These are phyloP conservation scores for Diaporthe sp. DNA, from an alignment of 2,329 filamentous ascomycete genomes.

Conservation along the genomic window DNA sequence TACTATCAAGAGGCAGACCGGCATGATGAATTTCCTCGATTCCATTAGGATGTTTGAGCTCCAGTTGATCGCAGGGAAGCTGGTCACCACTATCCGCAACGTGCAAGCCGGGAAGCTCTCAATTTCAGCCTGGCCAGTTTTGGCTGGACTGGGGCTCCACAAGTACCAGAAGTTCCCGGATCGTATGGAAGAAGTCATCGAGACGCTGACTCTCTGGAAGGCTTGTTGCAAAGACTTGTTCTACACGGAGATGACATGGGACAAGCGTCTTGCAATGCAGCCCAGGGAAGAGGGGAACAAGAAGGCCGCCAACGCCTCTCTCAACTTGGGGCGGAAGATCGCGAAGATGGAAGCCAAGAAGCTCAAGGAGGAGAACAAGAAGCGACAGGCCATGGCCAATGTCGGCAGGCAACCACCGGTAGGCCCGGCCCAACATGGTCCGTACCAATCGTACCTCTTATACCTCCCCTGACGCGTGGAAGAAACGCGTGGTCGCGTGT, in stretches of 20 bases:
- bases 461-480: no score
- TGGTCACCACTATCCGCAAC: not conserved
- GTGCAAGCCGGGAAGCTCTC: not conserved
- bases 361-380: no score
- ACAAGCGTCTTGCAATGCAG: not conserved
- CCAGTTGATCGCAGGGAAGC: not conserved
- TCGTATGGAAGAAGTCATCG: not conserved
- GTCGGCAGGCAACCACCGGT: no score
- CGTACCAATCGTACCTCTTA: no score
- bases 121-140: not conserved
- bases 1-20: no score
- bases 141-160: not conserved
- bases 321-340: no score
- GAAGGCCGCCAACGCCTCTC: not conserved
- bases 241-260: not conserved
- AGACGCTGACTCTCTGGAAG: not conserved
- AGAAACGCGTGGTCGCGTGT: no score
- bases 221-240: not conserved
- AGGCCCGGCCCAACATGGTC: no score
- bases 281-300: not conserved
- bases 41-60: not conserved
- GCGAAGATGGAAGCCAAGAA: no score
- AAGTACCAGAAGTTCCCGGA: not conserved
- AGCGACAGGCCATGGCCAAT: no score
- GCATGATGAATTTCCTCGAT: not conserved